phyloP scores from a whole-genome alignment of 805 yeast genomes.

The Spathaspora gorwiae region DNA sequence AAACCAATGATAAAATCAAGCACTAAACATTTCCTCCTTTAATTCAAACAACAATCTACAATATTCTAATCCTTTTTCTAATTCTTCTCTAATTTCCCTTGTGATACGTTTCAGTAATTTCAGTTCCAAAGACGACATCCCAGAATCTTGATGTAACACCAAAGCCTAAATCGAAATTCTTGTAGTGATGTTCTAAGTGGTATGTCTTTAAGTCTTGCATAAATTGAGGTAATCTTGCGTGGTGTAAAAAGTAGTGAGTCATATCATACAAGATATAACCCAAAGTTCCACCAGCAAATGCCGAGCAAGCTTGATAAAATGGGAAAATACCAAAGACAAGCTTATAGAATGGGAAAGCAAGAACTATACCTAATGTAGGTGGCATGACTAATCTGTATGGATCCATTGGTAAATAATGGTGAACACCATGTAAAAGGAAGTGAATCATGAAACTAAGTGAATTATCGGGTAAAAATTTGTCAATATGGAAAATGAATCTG shows the following conservation, averaged over 20 bases:
- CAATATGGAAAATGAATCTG: constrained; percentile 91
- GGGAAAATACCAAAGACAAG: constrained; percentile 76
- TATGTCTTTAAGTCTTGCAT: constrained; percentile 79
- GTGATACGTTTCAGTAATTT: constrained; percentile 49
- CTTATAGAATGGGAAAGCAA: constrained; percentile 77
- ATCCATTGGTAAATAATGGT: constrained; percentile 98
- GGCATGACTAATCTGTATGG: constrained; percentile 91
- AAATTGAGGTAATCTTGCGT: constrained; percentile 71
- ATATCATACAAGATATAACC: constrained; percentile 91
- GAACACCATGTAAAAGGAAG: constrained; percentile 91
- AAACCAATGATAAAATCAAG: no score
- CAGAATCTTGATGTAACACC: constrained; percentile 94
- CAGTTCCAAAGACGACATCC: constrained; percentile 89
- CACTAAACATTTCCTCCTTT: no score
- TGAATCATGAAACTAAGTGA: constrained; percentile 73
- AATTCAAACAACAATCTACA: neutral
- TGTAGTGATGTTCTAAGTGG: constrained; percentile 96
- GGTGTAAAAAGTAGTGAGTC: constrained; percentile 93
- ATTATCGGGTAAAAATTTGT: constrained; percentile 78
- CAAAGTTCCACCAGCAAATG: constrained; percentile 92
- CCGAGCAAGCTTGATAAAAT: constrained; percentile 79
- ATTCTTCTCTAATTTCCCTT: neutral
- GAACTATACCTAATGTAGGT: constrained; percentile 71
- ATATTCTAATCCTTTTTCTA: no score
- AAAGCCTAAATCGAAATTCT: constrained; percentile 92